Percentiles rank a stretch among this genome's conserved stretches.
phyloP scores from a whole-genome alignment of 768 basidiomycete genomes.

The Pilatotrama ljubarskyi region DNA sequence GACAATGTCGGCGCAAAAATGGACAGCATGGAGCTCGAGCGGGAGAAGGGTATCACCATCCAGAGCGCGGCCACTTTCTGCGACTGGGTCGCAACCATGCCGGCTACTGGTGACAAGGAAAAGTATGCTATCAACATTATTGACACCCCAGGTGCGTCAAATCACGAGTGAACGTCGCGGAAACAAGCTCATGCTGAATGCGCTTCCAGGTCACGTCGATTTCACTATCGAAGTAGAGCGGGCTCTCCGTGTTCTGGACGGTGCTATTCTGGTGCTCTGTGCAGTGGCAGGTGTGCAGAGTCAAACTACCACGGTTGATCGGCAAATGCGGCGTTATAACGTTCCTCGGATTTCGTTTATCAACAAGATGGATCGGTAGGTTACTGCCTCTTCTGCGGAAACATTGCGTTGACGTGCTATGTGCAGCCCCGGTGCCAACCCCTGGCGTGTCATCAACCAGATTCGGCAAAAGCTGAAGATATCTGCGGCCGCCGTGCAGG shows the following conservation, averaged over 20 bases:
- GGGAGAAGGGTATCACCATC: constrained; percentile 99
- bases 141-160: constrained; percentile 85
- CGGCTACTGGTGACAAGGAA: constrained; percentile 60
- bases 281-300: constrained; percentile 97
- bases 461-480: constrained; percentile 90
- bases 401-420: neutral
- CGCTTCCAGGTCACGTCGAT: constrained; percentile 85
- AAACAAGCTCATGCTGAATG: neutral
- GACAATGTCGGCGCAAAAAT: constrained; percentile 99
- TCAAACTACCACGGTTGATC: constrained; percentile 98
- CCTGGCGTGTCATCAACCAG: constrained; percentile 91
- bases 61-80: constrained; percentile 99
- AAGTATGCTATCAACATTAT: constrained; percentile 97
- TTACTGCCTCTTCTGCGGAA: neutral
- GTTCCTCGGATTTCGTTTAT: constrained; percentile 96
- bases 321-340: constrained; percentile 97
- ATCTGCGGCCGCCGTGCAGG: constrained; percentile 91
- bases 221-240: constrained; percentile 99
- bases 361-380: constrained; percentile 97
- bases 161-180: neutral
- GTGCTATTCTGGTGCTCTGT: constrained; percentile 94
- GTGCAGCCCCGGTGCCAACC: constrained; percentile 89
- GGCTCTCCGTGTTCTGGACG: constrained; percentile 93
- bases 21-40: constrained; percentile 99
- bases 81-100: constrained; percentile 83